Percentiles rank a stretch among this genome's conserved stretches.
Evolutionary conservation across 257 asterid species (phyloP).

Genomic region (Petunia axillaris): DNA sequence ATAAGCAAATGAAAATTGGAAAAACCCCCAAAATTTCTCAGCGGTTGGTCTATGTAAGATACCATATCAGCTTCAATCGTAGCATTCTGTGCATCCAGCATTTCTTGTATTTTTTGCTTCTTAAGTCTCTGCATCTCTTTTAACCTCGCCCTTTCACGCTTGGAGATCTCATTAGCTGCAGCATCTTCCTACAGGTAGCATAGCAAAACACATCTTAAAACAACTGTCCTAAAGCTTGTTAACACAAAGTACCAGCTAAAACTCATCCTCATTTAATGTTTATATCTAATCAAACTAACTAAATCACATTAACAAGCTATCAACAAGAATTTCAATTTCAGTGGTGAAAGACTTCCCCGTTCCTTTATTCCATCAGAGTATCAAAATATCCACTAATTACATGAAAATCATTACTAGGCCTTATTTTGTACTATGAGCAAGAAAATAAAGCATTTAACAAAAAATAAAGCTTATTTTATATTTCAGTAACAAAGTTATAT

Average conservation of each 20-base stretch:
- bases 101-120: constrained; percentile 88
- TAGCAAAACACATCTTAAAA: constrained; percentile 15
- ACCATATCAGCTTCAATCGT: constrained; percentile 96
- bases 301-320: neutral
- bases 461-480: neutral
- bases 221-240: neutral
- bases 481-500: neutral
- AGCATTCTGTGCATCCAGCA: constrained; percentile 92
- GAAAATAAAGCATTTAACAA: neutral
- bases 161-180: constrained; percentile 53
- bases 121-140: constrained; percentile 82
- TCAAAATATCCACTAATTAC: neutral
- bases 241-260: neutral
- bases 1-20: constrained; percentile 5
- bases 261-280: neutral
- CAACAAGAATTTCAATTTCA: neutral
- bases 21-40: neutral
- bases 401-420: neutral
- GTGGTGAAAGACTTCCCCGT: neutral
- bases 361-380: constrained; percentile 6
- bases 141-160: constrained; percentile 76
- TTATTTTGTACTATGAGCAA: neutral
- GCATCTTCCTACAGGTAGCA: constrained; percentile 57
- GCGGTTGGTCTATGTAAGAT: constrained; percentile 26
- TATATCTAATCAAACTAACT: neutral